A percentile compares a stretch with the other conserved stretches of the same genome.
phyloP scores from a whole-genome alignment of 1,139 yeast genomes.

The Pichia sp. region DNA sequence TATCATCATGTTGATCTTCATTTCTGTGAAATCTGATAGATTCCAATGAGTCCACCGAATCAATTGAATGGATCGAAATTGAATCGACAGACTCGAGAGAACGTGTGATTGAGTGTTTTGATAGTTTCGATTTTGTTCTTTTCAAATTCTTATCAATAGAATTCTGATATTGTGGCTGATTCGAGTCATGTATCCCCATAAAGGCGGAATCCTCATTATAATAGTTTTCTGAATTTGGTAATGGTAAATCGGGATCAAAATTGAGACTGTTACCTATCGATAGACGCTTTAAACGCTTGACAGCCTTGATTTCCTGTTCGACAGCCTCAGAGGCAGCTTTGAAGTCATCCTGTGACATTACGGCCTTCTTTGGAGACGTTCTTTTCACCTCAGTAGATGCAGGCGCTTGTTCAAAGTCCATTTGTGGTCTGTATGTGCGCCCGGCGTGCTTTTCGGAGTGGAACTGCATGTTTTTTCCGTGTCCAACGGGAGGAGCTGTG shows the following conservation, averaged over 20 bases:
- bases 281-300: conserved; percentile 49
- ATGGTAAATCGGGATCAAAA: conserved; percentile 52
- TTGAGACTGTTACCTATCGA: conserved; percentile 48
- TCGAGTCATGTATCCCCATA: no score
- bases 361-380: conserved; percentile 18
- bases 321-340: conserved; percentile 30
- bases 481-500: no score
- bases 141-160: conserved; percentile 1
- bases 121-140: conserved; percentile 11
- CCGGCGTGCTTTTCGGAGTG: no score
- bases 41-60: background rate
- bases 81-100: conserved; percentile 2
- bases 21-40: background rate
- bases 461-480: no score
- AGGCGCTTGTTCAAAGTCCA: no score
- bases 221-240: conserved; percentile 27
- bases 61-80: background rate
- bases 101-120: conserved; percentile 7
- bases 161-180: background rate
- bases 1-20: background rate
- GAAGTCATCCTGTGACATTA: conserved; percentile 27
- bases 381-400: background rate
- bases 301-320: conserved; percentile 53
- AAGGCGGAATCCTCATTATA: conserved; percentile 2
- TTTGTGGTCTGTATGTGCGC: no score